Base-by-base conservation (phyloP, 306 rosid species). In the Trichosanthes truncata region DNA sequence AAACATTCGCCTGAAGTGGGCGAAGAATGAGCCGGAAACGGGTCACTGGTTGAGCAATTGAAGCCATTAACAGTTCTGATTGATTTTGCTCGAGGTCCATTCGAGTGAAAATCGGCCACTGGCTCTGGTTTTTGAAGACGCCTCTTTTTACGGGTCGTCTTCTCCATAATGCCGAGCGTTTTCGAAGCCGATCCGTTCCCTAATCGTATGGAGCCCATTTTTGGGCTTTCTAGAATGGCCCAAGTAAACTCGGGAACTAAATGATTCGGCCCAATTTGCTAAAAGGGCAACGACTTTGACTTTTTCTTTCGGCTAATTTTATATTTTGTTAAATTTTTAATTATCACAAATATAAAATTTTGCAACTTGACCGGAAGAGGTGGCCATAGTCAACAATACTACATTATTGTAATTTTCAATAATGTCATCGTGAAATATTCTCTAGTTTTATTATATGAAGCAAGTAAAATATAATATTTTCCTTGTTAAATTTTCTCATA, bases 1-100 rank as follows among this genome's bases (percentile, higher is more conserved):
- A 59, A 81, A 83, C 96, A 94, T 85, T 88, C 86, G 57, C 83
- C 86, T 6, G 75, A 59, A 81, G 85, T 83, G 69, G 98, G 98
- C 73, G 87, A 81, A 55, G 35, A 41, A 84, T 92, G 90, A 73
- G 62, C 80, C 29, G 91, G 93, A 72, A 79, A 92, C 23, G 96
- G 96, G 6, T 89, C 88, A 20, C 66, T 84, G 26, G 62, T 14
- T 38, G 57, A 20, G 18, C 71, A 59, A 26, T 7, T 55, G 56
- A 62, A 38, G 78, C 63, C 79, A 77, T 43, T 52, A 25, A 35
- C 31, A 55, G 82, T 21, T 73, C 55, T 77, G 81, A 78, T 35
- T 36, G 84, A 25, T 72, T 88, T 86, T 31, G 79, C 8, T 40
- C 69, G 59, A 35, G 86, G 14, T 21, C 77, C 48, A 63, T 18